Evolutionary conservation across 345 rosid species (phyloP).

Genomic region (Boechera divaricarpa): DNA sequence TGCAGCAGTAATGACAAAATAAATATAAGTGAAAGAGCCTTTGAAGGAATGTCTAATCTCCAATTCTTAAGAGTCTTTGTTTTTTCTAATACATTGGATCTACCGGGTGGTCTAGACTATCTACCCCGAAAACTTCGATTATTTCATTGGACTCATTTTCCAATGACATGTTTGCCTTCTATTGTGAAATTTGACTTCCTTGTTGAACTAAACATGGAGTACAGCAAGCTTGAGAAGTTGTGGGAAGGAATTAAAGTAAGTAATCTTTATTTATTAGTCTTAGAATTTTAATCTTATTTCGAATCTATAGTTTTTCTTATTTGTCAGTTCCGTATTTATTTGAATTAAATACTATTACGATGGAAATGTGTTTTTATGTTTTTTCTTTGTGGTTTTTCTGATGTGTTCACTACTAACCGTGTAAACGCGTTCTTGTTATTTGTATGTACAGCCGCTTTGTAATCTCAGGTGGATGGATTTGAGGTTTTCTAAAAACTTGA

Average conservation of each 20-base stretch:
- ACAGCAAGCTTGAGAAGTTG: neutral
- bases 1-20: no score
- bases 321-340: no score
- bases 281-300: no score
- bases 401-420: no score
- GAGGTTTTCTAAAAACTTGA: neutral
- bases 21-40: neutral
- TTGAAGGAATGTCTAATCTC: neutral
- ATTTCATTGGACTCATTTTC: neutral
- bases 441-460: neutral
- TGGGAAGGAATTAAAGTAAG: neutral
- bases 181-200: neutral
- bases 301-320: no score
- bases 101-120: no score
- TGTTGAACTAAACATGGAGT: neutral
- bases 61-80: neutral
- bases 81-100: no score
- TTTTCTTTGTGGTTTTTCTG: no score
- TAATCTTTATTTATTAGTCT: no score
- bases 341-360: no score
- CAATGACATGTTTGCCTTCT: neutral
- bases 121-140: neutral
- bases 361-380: no score
- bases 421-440: no score
- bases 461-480: neutral